Base-by-base conservation (phyloP, 306 rosid species). In the Aeschynomene evenia region DNA sequence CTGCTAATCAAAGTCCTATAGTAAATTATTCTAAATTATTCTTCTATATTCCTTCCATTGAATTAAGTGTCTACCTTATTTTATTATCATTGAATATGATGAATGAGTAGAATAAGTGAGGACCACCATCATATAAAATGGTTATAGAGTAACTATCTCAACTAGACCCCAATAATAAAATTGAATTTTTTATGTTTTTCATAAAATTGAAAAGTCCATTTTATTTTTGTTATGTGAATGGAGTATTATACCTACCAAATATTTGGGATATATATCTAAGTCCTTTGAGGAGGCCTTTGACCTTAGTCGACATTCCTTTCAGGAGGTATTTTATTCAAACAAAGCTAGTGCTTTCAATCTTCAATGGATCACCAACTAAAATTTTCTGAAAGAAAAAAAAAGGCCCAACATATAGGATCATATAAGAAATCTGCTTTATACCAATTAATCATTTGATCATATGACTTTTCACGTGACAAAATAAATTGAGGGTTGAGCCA, bases 241-340 rank as follows among this genome's bases (percentile, higher is more conserved):
- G 43, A 36, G 28, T 6, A 45, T 18, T 24, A 28, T 5, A 74
- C 86, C 60, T 77, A 89, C 98, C 98, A 70, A 92, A 92, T 45
- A 88, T 84, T 5, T 85, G 87, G 18, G 95, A 86, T 63, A 92
- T 81, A 85, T 92, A 75, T 82, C 74, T 83, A n/a, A 92, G 74
- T 61, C 98, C 98, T 76, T 90, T 92, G 4, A 92, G 75, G 75
- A 92, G 71, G 31, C 91, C 92, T 81, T 92, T 92, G 77, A 88
- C 91, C 80, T 83, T 82, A 65, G 85, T 79, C 21, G 84, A 48
- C 98, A 92, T 91, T 72, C 68, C 26, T 50, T 51, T 67, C 59
- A 62, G 43, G 62, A 79, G 74, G 42, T 51, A 63, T 46, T 77
- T 52, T 42, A 42, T 68, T 4, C 22, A 40, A 77, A 69, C 70